Evolutionary conservation across 768 basidiomycete genomes (phyloP).

Genomic region (Kwoniella pini): DNA sequence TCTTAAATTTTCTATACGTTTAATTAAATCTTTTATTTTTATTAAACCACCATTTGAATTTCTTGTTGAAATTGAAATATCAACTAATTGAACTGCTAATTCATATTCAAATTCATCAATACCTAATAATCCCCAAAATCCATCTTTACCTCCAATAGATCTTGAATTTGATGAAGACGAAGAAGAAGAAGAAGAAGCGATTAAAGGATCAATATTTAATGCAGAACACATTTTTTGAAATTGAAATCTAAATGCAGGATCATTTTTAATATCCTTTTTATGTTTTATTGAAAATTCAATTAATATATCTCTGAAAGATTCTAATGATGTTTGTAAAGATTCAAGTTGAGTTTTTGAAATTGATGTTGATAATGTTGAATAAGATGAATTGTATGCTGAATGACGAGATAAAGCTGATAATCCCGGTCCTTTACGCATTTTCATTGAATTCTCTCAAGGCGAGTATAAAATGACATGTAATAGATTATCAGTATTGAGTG

Average conservation of each 20-base stretch:
- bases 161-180: conserved; percentile 41
- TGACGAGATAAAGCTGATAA: conserved; percentile 88
- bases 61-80: conserved; percentile 55
- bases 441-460: too few species aligned
- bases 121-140: conserved; percentile 59
- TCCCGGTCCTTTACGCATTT: conserved; percentile 68
- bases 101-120: conserved; percentile 95
- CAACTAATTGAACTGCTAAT: conserved; percentile 88
- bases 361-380: conserved; percentile 74
- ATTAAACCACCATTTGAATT: conserved; percentile 84
- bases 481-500: too few species aligned
- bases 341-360: conserved; percentile 76
- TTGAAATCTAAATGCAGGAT: conserved; percentile 83
- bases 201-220: conserved; percentile 91
- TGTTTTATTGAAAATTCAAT: conserved; percentile 78
- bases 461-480: too few species aligned
- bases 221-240: conserved; percentile 96
- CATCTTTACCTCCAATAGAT: conserved; percentile 38
- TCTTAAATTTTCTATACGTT: conserved; percentile 74
- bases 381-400: conserved; percentile 75
- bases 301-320: conserved; percentile 78
- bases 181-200: conserved; percentile 54
- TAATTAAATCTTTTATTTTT: conserved; percentile 78
- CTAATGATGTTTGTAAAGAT: conserved; percentile 75
- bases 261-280: conserved; percentile 75